Percentiles rank a stretch among this genome's conserved stretches.
Conservation (phyloP, 148 eudicot genomes). For the Nyssa sinensis region DNA sequence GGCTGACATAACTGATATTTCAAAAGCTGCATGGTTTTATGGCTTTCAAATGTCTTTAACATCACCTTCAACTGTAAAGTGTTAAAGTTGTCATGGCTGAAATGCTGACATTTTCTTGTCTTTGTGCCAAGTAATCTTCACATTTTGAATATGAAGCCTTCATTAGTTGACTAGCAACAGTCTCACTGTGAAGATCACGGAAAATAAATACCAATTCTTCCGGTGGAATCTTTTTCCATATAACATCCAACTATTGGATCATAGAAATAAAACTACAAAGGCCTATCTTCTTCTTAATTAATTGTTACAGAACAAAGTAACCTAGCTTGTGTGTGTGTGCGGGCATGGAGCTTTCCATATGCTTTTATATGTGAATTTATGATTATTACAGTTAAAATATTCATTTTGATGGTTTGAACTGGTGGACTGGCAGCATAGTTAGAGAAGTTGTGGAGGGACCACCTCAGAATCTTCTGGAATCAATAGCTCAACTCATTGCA, state of each 20-base stretch:
- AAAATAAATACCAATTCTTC: not conserved
- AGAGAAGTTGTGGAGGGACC: conserved; percentile 72
- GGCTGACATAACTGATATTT: too few relatives aligned
- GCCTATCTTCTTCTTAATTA: not conserved
- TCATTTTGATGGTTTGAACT: conserved; percentile 10
- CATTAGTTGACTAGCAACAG: not conserved
- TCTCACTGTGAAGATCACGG: not conserved
- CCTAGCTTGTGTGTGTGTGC: not conserved
- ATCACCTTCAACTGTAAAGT: too few relatives aligned
- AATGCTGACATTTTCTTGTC: not conserved
- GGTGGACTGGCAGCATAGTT: conserved; percentile 54
- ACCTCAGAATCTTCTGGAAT: conserved; percentile 74
- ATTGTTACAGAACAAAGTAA: not conserved
- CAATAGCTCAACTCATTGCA: conserved; percentile 73
- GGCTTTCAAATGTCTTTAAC: too few relatives aligned
- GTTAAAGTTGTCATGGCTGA: too few relatives aligned
- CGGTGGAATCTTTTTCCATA: not conserved
- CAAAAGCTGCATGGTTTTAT: too few relatives aligned
- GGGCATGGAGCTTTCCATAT: too few relatives aligned
- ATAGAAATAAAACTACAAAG: too few relatives aligned
- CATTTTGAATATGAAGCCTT: not conserved
- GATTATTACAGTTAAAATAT: not conserved
- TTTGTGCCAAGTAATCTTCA: not conserved
- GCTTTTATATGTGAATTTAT: not conserved
- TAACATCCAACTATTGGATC: not conserved